Evolutionary conservation across 805 yeast genomes (phyloP).

Genomic region (Saccharomycopsis selenospora): DNA sequence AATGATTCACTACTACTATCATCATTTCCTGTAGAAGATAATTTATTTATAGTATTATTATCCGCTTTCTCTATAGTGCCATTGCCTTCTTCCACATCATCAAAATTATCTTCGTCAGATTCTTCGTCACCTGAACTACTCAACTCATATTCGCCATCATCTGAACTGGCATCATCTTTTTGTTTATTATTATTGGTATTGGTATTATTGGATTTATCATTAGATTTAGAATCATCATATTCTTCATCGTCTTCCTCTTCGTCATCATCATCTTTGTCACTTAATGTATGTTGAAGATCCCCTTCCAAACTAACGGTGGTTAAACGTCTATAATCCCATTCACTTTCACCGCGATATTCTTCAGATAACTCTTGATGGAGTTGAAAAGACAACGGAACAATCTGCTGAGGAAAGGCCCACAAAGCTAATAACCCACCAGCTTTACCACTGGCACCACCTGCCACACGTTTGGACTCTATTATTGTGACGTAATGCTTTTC

Average conservation of each 20-base stretch:
- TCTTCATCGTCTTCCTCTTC: conserved; percentile 16
- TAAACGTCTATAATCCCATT: conserved; percentile 90
- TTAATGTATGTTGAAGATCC: conserved; percentile 39
- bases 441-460: conserved; percentile 96
- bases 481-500: conserved; percentile 73
- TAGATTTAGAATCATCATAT: conserved; percentile 4
- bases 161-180: background rate
- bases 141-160: conserved; percentile 3
- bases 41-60: background rate
- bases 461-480: conserved; percentile 83
- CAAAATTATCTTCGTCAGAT: background rate
- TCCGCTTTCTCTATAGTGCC: background rate
- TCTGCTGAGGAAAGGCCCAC: conserved; percentile 96
- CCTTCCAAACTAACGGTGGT: conserved; percentile 87
- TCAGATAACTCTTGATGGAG: conserved; percentile 79
- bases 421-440: conserved; percentile 93
- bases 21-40: background rate
- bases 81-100: background rate
- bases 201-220: background rate
- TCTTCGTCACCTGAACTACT: background rate
- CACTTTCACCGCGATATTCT: conserved; percentile 70
- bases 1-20: conserved; percentile 11
- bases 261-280: conserved; percentile 13
- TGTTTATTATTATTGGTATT: background rate
- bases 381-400: conserved; percentile 80